Evolutionary conservation across 495 filamentous ascomycete genomes (phyloP).

Genomic region (Emericellopsis terricola): DNA sequence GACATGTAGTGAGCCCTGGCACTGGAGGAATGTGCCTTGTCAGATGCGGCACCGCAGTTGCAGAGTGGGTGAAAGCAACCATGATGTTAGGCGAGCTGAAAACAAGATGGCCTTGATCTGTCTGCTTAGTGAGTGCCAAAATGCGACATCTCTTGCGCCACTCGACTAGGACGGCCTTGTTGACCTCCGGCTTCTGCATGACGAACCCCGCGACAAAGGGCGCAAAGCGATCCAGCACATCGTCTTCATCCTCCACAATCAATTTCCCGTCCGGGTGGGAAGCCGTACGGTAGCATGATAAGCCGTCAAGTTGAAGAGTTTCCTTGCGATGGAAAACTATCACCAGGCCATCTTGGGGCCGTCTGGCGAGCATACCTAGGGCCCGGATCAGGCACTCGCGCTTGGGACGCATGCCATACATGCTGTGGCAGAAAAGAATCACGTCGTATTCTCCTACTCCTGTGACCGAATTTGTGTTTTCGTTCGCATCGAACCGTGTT

Average conservation of each 20-base stretch:
- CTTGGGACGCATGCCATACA: conserved; percentile 42
- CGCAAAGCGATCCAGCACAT: conserved; percentile 33
- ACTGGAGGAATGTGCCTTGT: conserved; percentile 25
- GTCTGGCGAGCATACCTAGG: conserved; percentile 31
- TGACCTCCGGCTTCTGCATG: conserved; percentile 16
- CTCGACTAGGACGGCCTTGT: conserved; percentile 18
- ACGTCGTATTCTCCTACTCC: conserved; percentile 31
- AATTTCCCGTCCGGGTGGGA: conserved; percentile 32
- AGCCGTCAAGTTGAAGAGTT: conserved; percentile 23
- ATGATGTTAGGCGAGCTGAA: conserved; percentile 36
- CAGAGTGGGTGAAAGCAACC: conserved; percentile 31
- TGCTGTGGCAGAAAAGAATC: conserved; percentile 45
- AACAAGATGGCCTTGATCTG: conserved; percentile 21
- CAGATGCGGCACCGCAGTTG: conserved; percentile 30
- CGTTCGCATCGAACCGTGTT: conserved; percentile 23
- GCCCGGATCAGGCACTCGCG: conserved; percentile 26
- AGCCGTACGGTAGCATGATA: conserved; percentile 33
- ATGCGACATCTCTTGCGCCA: conserved; percentile 35
- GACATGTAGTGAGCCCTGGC: conserved; percentile 10
- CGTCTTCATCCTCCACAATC: conserved; percentile 26
- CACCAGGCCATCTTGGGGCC: conserved; percentile 27
- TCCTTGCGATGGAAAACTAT: conserved; percentile 37
- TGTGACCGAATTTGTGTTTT: conserved; percentile 10
- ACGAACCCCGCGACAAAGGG: conserved; percentile 32
- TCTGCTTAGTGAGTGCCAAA: conserved; percentile 26